Base-by-base conservation (phyloP, 2,329 filamentous ascomycete species). In the Aotearoamyces nothofagi region DNA sequence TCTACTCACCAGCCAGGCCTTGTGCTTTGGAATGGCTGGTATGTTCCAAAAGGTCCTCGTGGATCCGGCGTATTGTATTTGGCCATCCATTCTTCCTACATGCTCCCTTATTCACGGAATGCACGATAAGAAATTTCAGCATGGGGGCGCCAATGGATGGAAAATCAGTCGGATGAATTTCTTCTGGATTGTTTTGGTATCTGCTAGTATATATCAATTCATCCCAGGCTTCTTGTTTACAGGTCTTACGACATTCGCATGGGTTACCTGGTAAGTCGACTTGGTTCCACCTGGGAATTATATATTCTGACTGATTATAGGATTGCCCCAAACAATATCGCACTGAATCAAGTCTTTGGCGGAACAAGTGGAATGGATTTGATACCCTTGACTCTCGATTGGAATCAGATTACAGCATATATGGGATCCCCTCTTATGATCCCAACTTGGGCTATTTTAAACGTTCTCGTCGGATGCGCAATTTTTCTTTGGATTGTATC, bases 281-380 rank as follows among this genome's bases (percentile, higher is more conserved):
- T n/a, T n/a, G n/a, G n/a, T n/a, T n/a, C n/a, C n/a, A n/a, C n/a
- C n/a, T n/a, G n/a, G n/a, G n/a, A n/a, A n/a, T n/a, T n/a, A n/a
- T n/a, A n/a, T n/a, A n/a, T n/a, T n/a, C n/a, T n/a, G n/a, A n/a
- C n/a, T n/a, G n/a, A n/a, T n/a, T n/a, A n/a, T n/a, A n/a, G 23
- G 75, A 65, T 81, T 32, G 68, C 66, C 2, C 78, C 78, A 1
- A 58, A 80, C 27, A 80, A 68, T 34, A 58, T 68, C 0, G 53
- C 79, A 6, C 51, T 83, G 22, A 84, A 83, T 39, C 77, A 83
- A 46, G 44, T 83, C 2, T 83, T 83, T 39, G 78, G 78, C 2
- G 75, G 73, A 2, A 27, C 32, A 15, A 76, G 70, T 0, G 78
- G 78, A 0, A 37, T 83, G 3, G 78, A 70, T 0, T 44, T 83